phyloP scores from a whole-genome alignment of 2,329 filamentous ascomycete species.

The Akanthomyces uredinophilus region DNA sequence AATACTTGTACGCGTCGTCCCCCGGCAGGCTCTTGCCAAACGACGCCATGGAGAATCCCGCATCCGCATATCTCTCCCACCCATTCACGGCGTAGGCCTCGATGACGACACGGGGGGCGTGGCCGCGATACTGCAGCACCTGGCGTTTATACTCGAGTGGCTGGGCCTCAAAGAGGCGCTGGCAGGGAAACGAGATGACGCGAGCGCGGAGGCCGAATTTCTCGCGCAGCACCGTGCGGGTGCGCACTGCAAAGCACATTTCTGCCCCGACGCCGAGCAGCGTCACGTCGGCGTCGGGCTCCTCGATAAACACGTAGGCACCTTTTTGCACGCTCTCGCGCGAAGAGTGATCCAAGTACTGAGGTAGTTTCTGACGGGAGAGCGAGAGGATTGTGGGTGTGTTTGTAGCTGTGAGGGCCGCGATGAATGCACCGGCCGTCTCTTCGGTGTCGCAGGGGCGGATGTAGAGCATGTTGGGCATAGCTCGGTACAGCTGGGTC shows the following conservation, averaged over 20 bases:
- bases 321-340: constrained; percentile 39
- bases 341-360: constrained; percentile 33
- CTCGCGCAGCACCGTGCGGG: constrained; percentile 33
- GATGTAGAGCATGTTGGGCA: constrained; percentile 59
- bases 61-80: constrained; percentile 58
- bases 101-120: constrained; percentile 49
- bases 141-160: constrained; percentile 39
- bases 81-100: constrained; percentile 55
- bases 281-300: constrained; percentile 39
- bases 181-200: constrained; percentile 41
- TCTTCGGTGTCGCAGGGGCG: constrained; percentile 56
- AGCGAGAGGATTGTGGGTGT: constrained; percentile 45
- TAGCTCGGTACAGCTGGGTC: constrained; percentile 52
- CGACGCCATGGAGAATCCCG: constrained; percentile 45
- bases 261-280: constrained; percentile 37
- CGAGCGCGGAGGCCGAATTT: constrained; percentile 33
- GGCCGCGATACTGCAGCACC: constrained; percentile 38
- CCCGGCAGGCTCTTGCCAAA: constrained; percentile 54
- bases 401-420: constrained; percentile 37
- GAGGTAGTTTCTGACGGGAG: constrained; percentile 39
- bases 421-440: constrained; percentile 47
- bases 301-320: constrained; percentile 42
- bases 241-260: constrained; percentile 29
- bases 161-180: constrained; percentile 39
- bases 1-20: constrained; percentile 49